Evolutionary conservation across 2,329 filamentous ascomycete genomes (phyloP), one percentile per base, ranked within the genome.

Genomic region (Diaporthe destruens): DNA sequence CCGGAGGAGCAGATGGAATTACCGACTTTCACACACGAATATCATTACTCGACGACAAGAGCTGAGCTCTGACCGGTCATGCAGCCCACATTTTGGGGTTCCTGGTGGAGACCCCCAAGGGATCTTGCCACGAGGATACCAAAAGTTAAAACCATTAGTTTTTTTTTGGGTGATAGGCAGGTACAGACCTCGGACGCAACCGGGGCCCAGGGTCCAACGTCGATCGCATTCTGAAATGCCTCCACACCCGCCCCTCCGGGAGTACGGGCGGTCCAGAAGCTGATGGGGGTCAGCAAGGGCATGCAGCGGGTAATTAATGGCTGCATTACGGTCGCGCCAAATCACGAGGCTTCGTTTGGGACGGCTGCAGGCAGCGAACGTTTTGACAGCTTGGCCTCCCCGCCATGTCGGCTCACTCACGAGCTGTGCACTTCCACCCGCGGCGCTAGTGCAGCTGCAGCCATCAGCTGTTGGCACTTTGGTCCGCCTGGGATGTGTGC

Each of bases 271-370:
- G 25, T 20, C 20, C 25, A 65, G 18, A 47, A 65, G 61, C 61
- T 51, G 44, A 51, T 36, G 7, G 32, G 4, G 32, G 11, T 44
- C 51, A n/a, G 61, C 61, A 65, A 65, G 44, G 61, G 29, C 20
- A 65, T 51, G 61, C 61, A 65, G 61, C 61, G 61, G 61, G n/a
- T 65, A 65, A 51, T 51, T 65, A 36, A 3, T 65, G 44, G 61
- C 61, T 51, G 61, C 44, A 65, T 44, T 14, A 36, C 44, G 42
- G 20, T 51, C 8, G 29, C 49, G 32, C 32, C 61, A 65, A 65
- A 65, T 65, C 61, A 65, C 44, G 61, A 65, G 61, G 61, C 44
- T 65, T 29, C 61, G 61, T 65, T 36, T 65, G 61, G 44, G 6
- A 29, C 42, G 44, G 59, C 42, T 63, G 59, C 59, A 65, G 11